Evolutionary conservation across 305 asterid genomes (phyloP), one percentile per base, ranked within the genome.

Genomic region (Fraxinus latifolia): DNA sequence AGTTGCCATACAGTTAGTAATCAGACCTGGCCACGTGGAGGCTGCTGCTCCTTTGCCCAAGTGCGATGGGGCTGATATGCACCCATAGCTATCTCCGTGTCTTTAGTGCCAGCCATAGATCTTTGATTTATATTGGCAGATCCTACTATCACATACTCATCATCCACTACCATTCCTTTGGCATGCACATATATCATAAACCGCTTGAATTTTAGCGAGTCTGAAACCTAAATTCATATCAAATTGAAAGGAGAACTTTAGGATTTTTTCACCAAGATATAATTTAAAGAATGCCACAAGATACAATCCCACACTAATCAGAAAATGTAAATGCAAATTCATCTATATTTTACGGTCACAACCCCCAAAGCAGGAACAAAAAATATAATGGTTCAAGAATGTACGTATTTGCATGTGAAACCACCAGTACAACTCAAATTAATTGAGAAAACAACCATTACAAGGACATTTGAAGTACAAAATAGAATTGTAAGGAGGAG

Each of bases 171-270:
- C 98, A 95, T 95, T 81, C 98, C 99, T 84, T 95, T 95, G 79
- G 99, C 97, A 84, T 95, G 99, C 83, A 94, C 99, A 85, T 94
- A 95, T 81, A 95, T 92, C 99, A 95, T 95, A 88, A 94, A 95
- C 37, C 99, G 90, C 87, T 85, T 90, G 80, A 82, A 88, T 91
- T 92, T 92, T 23, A 83, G 83, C 0, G 98, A 87, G 60, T 92
- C 96, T n/a, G 97, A 91, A 83, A 92, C 82, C 98, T 95, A 91
- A 82, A 83, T 11, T 76, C 68, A 78, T 36, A 31, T 39, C 81
- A 82, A 17, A 37, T 11, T 77, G 77, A n/a, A 47, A 14, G 23
- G 23, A 44, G 17, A 53, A 23, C 17, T 21, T 78, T 76, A 82
- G 83, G 50, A 50, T 65, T 74, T 60, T 74, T 27, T 42, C 39